phyloP scores from a whole-genome alignment of 805 yeast species.

The Kodamaea fukazawae region DNA sequence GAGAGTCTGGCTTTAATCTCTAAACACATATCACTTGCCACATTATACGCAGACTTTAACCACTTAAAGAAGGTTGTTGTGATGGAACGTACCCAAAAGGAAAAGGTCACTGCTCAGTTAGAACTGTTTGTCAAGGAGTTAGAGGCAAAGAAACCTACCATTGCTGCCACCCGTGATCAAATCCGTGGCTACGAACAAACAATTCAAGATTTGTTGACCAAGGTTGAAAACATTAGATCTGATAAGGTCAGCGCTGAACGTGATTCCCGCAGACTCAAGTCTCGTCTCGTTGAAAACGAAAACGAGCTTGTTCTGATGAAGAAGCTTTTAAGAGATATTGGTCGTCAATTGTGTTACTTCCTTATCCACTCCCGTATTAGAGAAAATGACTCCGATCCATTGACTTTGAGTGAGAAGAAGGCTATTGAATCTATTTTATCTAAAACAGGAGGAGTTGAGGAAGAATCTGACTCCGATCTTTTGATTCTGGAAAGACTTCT shows the following conservation, averaged over 20 bases:
- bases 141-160: slow-evolving; percentile 73
- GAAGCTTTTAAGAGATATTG: slow-evolving; percentile 66
- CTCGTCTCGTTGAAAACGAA: slow-evolving; percentile 41
- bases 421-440: slow-evolving; percentile 57
- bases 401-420: slow-evolving; percentile 62
- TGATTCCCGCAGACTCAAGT: slow-evolving; percentile 33
- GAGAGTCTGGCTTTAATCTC: slow-evolving; percentile 53
- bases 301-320: slow-evolving; percentile 48
- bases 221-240: slow-evolving; percentile 50
- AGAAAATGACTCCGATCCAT: slow-evolving; percentile 54
- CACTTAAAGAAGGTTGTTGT: slow-evolving; percentile 62
- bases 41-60: slow-evolving; percentile 62
- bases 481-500: slow-evolving; percentile 73
- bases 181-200: slow-evolving; percentile 54
- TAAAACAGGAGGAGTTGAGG: slow-evolving; percentile 25
- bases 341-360: slow-evolving; percentile 76
- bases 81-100: slow-evolving; percentile 69
- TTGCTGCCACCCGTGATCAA: slow-evolving; percentile 62
- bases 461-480: slow-evolving; percentile 64
- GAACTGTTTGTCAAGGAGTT: slow-evolving; percentile 71
- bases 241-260: slow-evolving; percentile 47
- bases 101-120: slow-evolving; percentile 65
- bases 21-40: slow-evolving; percentile 59
- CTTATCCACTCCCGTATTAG: slow-evolving; percentile 63
- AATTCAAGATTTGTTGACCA: slow-evolving; percentile 49